Conservation (phyloP, 352 stramenopile species). For the Elongisporangium senticosum region DNA sequence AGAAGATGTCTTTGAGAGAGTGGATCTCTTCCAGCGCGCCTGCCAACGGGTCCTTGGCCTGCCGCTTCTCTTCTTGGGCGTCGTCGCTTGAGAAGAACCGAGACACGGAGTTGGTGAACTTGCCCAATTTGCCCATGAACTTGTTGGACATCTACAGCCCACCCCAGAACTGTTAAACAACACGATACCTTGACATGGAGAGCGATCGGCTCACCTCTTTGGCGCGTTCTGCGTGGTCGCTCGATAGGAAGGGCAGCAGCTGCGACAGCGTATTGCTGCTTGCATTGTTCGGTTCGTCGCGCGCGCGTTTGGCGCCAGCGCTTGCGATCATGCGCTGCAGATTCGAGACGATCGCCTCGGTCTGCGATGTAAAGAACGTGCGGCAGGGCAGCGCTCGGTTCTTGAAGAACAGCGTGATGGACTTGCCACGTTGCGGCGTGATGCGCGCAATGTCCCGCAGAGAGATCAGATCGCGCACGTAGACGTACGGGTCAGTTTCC, state of each 20-base stretch:
- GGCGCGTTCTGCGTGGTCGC: conserved; percentile 65
- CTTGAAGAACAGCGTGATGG: conserved; percentile 79
- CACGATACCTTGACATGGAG: not conserved
- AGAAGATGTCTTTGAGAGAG: conserved; percentile 54
- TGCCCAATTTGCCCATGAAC: conserved; percentile 67
- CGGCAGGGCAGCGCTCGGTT: conserved; percentile 47
- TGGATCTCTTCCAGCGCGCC: conserved; percentile 48
- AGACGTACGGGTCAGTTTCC: conserved; percentile 40
- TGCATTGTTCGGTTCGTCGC: conserved; percentile 18
- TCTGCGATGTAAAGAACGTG: conserved; percentile 67
- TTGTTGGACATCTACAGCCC: conserved; percentile 60
- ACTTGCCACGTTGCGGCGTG: conserved; percentile 69
- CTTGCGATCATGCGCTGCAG: conserved; percentile 59
- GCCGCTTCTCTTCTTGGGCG: conserved; percentile 28
- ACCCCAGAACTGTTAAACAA: too few relatives aligned
- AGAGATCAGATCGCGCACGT: conserved; percentile 57
- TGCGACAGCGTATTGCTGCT: conserved; percentile 30
- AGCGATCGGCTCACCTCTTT: conserved; percentile 39
- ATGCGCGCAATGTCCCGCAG: conserved; percentile 68
- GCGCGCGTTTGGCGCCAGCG: conserved; percentile 28
- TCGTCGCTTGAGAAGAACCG: conserved; percentile 66
- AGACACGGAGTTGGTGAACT: conserved; percentile 54
- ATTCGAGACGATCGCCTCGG: conserved; percentile 61
- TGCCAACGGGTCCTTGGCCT: conserved; percentile 29
- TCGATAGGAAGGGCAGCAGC: conserved; percentile 59